Percentiles rank a stretch among this genome's conserved stretches.
Conservation (phyloP, 2,329 filamentous ascomycete species). For the Hymenoscyphus fructigenus region DNA sequence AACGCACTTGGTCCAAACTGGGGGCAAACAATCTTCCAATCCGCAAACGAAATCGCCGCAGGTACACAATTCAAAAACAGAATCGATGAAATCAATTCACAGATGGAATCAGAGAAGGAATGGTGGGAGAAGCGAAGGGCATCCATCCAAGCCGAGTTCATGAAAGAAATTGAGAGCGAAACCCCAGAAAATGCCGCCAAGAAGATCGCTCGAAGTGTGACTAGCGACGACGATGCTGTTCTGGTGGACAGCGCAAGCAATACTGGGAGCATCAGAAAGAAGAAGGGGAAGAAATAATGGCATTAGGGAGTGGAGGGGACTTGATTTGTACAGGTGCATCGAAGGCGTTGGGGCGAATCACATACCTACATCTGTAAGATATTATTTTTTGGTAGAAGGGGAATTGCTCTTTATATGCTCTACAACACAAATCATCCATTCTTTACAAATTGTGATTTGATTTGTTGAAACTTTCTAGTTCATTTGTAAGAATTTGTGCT, state of each 20-base stretch:
- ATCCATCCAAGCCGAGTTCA: conserved; percentile 71
- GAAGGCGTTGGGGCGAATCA: conserved; percentile 17
- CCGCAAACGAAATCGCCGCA: conserved; percentile 90
- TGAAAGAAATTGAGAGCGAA: conserved; percentile 61
- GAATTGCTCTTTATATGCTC: neutral
- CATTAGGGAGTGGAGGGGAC: neutral
- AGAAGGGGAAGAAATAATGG: conserved; percentile 64
- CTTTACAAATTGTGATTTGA: neutral
- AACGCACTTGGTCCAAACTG: conserved; percentile 86
- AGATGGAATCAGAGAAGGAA: conserved; percentile 71
- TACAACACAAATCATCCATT: neutral
- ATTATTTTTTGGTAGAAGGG: neutral
- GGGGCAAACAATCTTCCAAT: conserved; percentile 96
- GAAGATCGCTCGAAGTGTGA: conserved; percentile 35
- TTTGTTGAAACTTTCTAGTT: neutral
- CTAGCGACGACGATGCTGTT: conserved; percentile 72
- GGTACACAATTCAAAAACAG: conserved; percentile 75
- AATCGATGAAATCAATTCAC: conserved; percentile 71
- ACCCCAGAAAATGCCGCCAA: neutral
- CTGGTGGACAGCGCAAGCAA: conserved; percentile 59
- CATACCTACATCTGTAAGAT: conserved; percentile 13
- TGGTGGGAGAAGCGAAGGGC: conserved; percentile 90
- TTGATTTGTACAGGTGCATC: conserved; percentile 10
- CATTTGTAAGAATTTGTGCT: neutral
- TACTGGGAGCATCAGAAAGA: conserved; percentile 52